Evolutionary conservation across 352 stramenopile genomes (phyloP), one percentile per base, ranked within the genome.

Genomic region (Globisporangium nunn): DNA sequence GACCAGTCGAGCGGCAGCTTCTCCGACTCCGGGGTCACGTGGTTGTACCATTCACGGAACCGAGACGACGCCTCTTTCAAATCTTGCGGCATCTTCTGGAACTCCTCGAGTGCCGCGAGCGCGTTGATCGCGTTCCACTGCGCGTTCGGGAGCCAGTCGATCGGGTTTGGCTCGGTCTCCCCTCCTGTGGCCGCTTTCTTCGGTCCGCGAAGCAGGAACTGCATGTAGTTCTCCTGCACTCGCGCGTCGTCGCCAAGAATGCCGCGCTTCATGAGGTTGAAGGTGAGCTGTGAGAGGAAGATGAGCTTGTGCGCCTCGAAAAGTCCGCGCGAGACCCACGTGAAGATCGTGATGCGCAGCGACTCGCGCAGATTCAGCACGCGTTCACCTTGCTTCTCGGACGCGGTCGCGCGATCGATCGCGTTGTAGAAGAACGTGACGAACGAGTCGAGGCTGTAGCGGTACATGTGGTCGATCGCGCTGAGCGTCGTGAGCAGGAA

Each of bases 1-100:
- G 95, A 89, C 96, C 95, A 99, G 68, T 98, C 95, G 15, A 99
- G 76, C 3, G 96, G 96, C 29, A 99, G 71, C 74, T 99, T 99
- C 67, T 99, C 96, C 0, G 75, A 91, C 68, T 99, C 96, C 7
- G 96, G 96, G 0, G 91, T 96, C 60, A 96, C 88, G 64, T 95
- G 79, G 74, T 98, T 98, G 79, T 98, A 98, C 96, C 96, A 99
- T 71, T 99, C 96, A n/a, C 90, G 78, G 80, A 99, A 99, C 39
- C 96, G 85, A 14, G 81, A 89, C 8, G 93, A 88, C 30, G 95
- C 96, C 74, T 98, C 96, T 40, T 98, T 91, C 8, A 99, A 67
- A 66, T 99, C 96, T 53, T 92, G 87, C 30, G 88, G 91, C 73
- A 99, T 97, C 64, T 98, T 98, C 48, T 92, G 77, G 69, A 99